Conservation (phyloP, 805 yeast genomes). For the Candida orba region DNA sequence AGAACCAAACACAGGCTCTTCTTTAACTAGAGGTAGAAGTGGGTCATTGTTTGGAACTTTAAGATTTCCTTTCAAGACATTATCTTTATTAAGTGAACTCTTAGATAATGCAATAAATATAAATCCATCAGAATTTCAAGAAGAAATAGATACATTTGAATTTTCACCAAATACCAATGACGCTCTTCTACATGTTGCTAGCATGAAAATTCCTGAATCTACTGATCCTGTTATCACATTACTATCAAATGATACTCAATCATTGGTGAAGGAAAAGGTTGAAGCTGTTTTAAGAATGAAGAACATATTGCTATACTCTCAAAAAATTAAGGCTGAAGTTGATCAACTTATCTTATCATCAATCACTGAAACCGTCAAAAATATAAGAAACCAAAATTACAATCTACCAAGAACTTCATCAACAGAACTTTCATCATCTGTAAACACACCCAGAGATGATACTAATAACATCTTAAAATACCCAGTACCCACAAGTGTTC, state of each 20-base stretch:
- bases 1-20: conserved; percentile 16
- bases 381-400: conserved; percentile 29
- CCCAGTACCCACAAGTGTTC: conserved; percentile 20
- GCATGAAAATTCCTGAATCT: conserved; percentile 38
- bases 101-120: conserved; percentile 71
- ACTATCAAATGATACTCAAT: conserved; percentile 61
- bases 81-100: conserved; percentile 50
- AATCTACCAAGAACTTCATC: conserved; percentile 9
- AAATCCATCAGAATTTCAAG: conserved; percentile 58
- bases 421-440: not conserved
- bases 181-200: conserved; percentile 40
- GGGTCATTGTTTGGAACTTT: conserved; percentile 34
- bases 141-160: conserved; percentile 20
- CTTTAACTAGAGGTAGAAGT: conserved; percentile 30
- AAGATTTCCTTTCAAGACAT: conserved; percentile 56
- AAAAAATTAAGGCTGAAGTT: conserved; percentile 71
- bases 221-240: conserved; percentile 59
- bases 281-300: conserved; percentile 65
- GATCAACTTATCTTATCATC: conserved; percentile 58
- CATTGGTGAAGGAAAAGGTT: conserved; percentile 53
- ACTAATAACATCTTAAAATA: conserved; percentile 11
- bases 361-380: conserved; percentile 55
- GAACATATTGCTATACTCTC: conserved; percentile 67
- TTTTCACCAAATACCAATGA: conserved; percentile 56
- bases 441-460: no score